phyloP scores from a whole-genome alignment of 352 stramenopile genomes.

The Pythium vanterpoolii region DNA sequence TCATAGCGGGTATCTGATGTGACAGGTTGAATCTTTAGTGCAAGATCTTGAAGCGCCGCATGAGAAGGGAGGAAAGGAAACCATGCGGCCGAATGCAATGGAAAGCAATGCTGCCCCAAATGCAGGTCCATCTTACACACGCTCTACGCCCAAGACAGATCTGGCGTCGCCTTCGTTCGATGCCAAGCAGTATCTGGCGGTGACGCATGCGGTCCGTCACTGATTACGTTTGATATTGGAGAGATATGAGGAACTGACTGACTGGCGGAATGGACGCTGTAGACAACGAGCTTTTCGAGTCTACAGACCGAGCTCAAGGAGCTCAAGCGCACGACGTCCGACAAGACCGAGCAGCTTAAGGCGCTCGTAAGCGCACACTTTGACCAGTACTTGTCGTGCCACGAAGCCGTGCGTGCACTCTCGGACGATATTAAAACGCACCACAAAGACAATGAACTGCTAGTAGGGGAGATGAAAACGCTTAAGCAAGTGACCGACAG shows the following conservation, averaged over 20 bases:
- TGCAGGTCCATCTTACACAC: conserved; percentile 7
- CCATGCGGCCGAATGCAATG: conserved; percentile 21
- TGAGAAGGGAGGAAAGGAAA: neutral
- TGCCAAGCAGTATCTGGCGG: conserved; percentile 53
- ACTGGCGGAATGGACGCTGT: neutral
- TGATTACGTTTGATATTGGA: neutral
- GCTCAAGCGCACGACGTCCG: conserved; percentile 67
- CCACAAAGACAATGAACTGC: conserved; percentile 49
- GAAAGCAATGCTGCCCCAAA: conserved; percentile 5
- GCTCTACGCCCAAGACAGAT: conserved; percentile 36
- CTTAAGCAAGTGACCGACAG: conserved; percentile 60
- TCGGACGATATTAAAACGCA: conserved; percentile 60
- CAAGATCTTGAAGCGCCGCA: conserved; percentile 25
- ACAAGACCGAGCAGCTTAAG: conserved; percentile 86
- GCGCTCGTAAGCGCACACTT: conserved; percentile 77
- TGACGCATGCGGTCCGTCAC: conserved; percentile 53
- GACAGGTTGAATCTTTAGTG: neutral
- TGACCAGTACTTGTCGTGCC: conserved; percentile 80
- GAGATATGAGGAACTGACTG: neutral
- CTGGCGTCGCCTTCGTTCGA: conserved; percentile 60
- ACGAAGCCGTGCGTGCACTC: conserved; percentile 68
- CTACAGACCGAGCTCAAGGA: conserved; percentile 63
- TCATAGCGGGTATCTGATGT: neutral
- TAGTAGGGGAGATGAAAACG: conserved; percentile 49
- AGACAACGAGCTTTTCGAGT: conserved; percentile 61